Base-by-base conservation (phyloP, 1,139 yeast species). In the Taphrina flavorubra region DNA sequence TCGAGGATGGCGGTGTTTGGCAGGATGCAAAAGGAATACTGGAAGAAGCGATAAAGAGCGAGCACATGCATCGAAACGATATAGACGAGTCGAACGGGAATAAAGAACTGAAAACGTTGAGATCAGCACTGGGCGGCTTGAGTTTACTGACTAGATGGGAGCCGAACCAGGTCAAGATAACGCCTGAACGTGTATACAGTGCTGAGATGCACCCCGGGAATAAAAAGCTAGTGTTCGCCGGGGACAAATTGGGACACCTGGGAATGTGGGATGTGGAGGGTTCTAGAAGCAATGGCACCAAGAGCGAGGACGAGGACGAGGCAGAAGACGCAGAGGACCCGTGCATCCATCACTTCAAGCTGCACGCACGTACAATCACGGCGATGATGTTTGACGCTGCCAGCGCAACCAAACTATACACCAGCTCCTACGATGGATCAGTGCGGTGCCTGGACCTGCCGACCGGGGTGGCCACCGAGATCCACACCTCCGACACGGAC, bases 361-460 rank as follows among this genome's bases (percentile, higher is more conserved):
- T 92, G 1, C 97, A 94, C 75, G 87, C 94, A 0, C 87, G 87
- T 68, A 84, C 90, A 16, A 84, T 94, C 11, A 84, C 94, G 7
- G 83, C 85, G 68, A 84, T 91, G 37, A 79, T 83, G 11, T 82
- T 89, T 40, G 85, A 86, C 42, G 78, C 82, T 0, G 78, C 78
- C 4, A 79, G 83, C 37, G 83, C 86, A 4, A 81, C 85, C 42
- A 84, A 85, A 71, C 81, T 92, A 0, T 83, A 86, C 58, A 85
- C 95, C 0, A 83, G 88, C 10, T 87, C 96, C 0, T 92, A 92
- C 76, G 99, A 94, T 78, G 97, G 97, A 0, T 87, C 95, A 0
- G 83, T 92, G 5, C 81, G 98, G 68, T 78, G 82, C 44, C 80
- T 91, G 70, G 97, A 94, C 76, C 78, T 94, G 70, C 81, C 82